phyloP scores from a whole-genome alignment of 169 alveolate species.

The Plasmodium inui region DNA sequence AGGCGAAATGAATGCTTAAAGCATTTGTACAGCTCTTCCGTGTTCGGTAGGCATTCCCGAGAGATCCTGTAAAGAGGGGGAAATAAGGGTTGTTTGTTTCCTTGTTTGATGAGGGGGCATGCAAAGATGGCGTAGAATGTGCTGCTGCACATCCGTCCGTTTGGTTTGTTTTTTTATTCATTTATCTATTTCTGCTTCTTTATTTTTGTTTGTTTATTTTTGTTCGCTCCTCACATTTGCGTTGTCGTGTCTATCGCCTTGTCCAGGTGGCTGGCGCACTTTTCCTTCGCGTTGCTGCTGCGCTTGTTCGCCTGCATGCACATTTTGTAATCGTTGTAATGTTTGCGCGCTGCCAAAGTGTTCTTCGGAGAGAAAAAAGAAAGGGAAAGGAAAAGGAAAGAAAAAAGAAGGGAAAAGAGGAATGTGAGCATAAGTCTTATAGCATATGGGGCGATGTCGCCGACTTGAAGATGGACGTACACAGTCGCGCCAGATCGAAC shows the following conservation, averaged over 20 bases:
- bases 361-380: not conserved
- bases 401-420: not conserved
- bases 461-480: not conserved
- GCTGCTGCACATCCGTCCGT: not conserved
- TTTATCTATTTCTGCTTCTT: not conserved
- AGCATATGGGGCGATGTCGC: not conserved
- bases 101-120: not conserved
- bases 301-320: constrained; percentile 17
- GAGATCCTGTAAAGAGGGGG: constrained; percentile 35
- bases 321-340: constrained; percentile 46
- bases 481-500: not conserved
- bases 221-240: constrained; percentile 17
- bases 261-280: constrained; percentile 3
- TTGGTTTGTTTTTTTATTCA: not conserved
- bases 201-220: not conserved
- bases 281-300: constrained; percentile 11
- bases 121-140: not conserved
- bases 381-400: not conserved
- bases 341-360: constrained; percentile 24
- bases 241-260: constrained; percentile 52
- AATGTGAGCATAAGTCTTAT: not conserved
- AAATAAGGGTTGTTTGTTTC: not conserved
- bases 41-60: constrained; percentile 44
- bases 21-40: constrained; percentile 57
- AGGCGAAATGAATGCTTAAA: constrained; percentile 65